Evolutionary conservation across 768 basidiomycete species (phyloP), one percentile per base, ranked within the genome.

Genomic region (Filobasidium floriforme): DNA sequence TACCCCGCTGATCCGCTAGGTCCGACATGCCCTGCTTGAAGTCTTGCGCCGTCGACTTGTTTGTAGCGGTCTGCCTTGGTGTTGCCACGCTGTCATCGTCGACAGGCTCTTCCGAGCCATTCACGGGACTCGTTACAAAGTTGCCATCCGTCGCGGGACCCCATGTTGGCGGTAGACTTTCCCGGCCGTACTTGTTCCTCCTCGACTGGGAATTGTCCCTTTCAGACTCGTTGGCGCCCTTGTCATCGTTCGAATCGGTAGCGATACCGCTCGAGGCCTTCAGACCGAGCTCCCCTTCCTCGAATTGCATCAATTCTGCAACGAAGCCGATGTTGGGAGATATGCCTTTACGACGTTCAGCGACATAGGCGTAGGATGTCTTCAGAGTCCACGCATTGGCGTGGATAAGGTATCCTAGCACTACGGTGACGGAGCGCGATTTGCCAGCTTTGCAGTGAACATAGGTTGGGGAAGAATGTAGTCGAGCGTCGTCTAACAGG

Each of bases 311-410:
- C 51, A 98, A 84, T 78, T 96, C 92, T 4, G 90, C 91, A 52
- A 97, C 92, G 79, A 98, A 98, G 7, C 94, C 94, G 69, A 98
- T 94, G 75, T 96, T 97, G 11, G 93, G 94, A 15, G 90, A 92
- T 70, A 97, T 94, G 70, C 92, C 92, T 71, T 90, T 91, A 41
- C 94, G 86, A 10, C 92, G 85, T 72, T 93, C 93, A 46, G 90
- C 84, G 28, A 98, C 93, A 74, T 92, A 96, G 0, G 87, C 81
- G 76, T 97, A 98, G 1, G 94, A 91, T 43, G 86, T 85, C 40
- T 90, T 88, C 49, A 97, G 84, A 22, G 92, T 89, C 94, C 94
- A 97, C 75, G 92, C 92, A 74, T 96, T 92, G 11, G 92, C 89
- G 72, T 96, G 93, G 70, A 98, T 96, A 65, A 98, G 88, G 76